phyloP scores from a whole-genome alignment of 176 grass and related monocot genomes.

The sorghum (Sorghum bicolor) region DNA sequence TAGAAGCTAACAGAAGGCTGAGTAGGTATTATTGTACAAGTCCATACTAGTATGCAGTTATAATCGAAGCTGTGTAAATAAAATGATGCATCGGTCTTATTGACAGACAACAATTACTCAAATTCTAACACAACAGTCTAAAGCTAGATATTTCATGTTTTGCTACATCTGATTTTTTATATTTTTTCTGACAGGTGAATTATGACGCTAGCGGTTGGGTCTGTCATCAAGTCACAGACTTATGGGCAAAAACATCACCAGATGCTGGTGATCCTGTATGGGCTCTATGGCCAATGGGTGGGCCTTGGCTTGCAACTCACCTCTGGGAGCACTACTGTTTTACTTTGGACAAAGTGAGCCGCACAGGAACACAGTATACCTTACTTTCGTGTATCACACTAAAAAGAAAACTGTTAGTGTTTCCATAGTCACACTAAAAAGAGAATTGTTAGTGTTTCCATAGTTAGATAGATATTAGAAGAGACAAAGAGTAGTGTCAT shows the following conservation, averaged over 20 bases:
- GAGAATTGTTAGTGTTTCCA: neutral
- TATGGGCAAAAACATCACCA: conserved; percentile 95
- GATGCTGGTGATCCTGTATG: conserved; percentile 68
- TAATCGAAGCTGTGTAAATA: neutral
- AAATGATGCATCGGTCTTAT: neutral
- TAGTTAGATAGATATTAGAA: conserved; percentile 11
- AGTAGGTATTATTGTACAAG: neutral
- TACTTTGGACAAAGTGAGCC: conserved; percentile 85
- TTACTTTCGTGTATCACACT: conserved; percentile 21
- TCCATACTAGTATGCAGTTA: neutral
- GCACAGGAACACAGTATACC: neutral
- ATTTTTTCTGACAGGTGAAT: conserved; percentile 61
- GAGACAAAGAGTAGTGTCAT: neutral
- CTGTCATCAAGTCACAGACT: conserved; percentile 84
- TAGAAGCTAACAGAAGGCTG: neutral
- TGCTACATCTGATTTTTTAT: neutral
- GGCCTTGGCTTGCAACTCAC: conserved; percentile 92
- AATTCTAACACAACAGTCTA: neutral
- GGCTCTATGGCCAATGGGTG: conserved; percentile 96
- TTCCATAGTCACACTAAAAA: conserved; percentile 13
- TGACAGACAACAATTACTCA: neutral
- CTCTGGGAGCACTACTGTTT: conserved; percentile 90
- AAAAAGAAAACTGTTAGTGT: neutral
- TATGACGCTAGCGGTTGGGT: conserved; percentile 83
- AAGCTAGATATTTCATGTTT: neutral